Evolutionary conservation across 345 rosid genomes (phyloP), one percentile per base, ranked within the genome.

Genomic region (Hibiscus syriacus): DNA sequence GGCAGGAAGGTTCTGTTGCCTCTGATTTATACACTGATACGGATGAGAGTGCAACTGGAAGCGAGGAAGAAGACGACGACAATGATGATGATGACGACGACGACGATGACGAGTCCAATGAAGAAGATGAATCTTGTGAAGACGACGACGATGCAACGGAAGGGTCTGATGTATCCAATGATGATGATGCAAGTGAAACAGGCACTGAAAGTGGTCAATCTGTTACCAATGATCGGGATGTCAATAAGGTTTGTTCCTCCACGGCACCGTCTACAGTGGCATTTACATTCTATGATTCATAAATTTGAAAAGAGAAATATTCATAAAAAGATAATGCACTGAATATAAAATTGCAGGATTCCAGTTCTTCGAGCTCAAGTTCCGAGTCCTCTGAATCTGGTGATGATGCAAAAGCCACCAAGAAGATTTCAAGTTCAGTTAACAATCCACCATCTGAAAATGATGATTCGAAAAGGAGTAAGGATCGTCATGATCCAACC

Each of bases 11-110:
- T 80, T 72, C 85, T 68, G 48, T 82, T 73, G 76, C 96, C 30
- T 86, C 95, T 38, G 96, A 85, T 65, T 72, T 89, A 72, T 89
- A 94, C 76, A 85, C 96, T 20, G 96, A 90, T 66, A 77, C 92
- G n/a, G 93, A 90, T 26, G 94, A 84, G 73, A 86, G 85, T 55
- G 92, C 84, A 64, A 87, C 87, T 76, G n/a, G 97, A 78, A 82
- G 83, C 58, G 99, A 87, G 76, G 97, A 85, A 75, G 87, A 80
- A 69, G 80, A 86, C 13, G 92, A 94, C 78, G 98, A 92, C 75
- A 90, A 45, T 67, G 89, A 80, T 1, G 23, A 64, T 30, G 77
- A 76, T 64, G 84, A 81, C 36, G 73, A 77, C 0, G 85, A 83
- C 3, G 80, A 80, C 64, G 86, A 84, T 78, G 84, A 54, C 80